A percentile compares a stretch with the other conserved stretches of the same genome.
phyloP scores from a whole-genome alignment of 1,284 basidiomycete genomes.

The Rhodotorula sp. region DNA sequence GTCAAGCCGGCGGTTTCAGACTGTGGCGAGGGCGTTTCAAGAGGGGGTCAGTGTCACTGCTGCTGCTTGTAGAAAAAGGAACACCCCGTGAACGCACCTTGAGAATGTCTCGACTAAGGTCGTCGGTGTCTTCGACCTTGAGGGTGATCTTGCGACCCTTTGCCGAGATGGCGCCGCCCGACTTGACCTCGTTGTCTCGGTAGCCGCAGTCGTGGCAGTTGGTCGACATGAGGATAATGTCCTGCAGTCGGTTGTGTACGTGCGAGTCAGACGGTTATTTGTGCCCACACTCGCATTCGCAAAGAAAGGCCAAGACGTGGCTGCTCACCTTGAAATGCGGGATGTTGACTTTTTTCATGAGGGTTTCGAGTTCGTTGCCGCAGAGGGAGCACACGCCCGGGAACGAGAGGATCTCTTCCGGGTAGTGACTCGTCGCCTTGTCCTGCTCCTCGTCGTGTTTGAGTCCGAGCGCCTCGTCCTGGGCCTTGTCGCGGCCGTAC shows the following conservation, averaged over 20 bases:
- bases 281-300: too few relatives aligned
- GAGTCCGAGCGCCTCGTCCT: constrained; percentile 80
- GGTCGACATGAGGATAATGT: constrained; percentile 97
- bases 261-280: too few relatives aligned
- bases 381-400: constrained; percentile 87
- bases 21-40: constrained; percentile 51
- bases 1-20: constrained; percentile 86
- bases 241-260: constrained; percentile 51
- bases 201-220: constrained; percentile 95
- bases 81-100: constrained; percentile 60
- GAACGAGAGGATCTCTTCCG: constrained; percentile 88
- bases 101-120: constrained; percentile 88
- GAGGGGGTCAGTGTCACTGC: too few relatives aligned
- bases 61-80: too few relatives aligned
- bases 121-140: constrained; percentile 88
- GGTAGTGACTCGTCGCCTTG: constrained; percentile 53
- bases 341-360: constrained; percentile 95
- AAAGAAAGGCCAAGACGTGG: too few relatives aligned
- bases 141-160: constrained; percentile 83
- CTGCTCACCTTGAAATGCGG: constrained; percentile 95
- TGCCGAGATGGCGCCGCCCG: constrained; percentile 80
- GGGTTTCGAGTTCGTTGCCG: constrained; percentile 74
- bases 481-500: constrained; percentile 76
- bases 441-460: constrained; percentile 46
- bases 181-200: constrained; percentile 96